A percentile compares a stretch with the other conserved stretches of the same genome.
Conservation (phyloP, 306 rosid species). For the Gynostemma pentaphyllum region DNA sequence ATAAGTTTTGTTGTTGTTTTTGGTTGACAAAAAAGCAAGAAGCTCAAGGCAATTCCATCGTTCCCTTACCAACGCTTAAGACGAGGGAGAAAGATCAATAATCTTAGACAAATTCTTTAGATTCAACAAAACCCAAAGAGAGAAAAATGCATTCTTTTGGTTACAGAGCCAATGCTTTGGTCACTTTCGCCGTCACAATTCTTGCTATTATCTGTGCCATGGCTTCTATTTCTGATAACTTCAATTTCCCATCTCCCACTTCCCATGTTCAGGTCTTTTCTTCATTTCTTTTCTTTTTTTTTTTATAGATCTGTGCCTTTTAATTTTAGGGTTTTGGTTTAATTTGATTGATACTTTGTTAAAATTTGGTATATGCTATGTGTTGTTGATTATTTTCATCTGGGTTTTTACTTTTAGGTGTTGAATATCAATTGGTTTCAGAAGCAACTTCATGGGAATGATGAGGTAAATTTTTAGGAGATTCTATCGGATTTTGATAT, state of each 20-base stretch:
- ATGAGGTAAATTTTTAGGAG: conserved; percentile 35
- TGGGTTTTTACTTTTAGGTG: conserved; percentile 29
- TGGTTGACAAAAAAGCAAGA: too few species aligned
- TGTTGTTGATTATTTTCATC: not conserved
- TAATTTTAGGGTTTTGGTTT: not conserved
- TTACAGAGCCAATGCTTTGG: conserved; percentile 47
- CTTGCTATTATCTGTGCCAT: conserved; percentile 53
- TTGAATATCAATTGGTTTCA: conserved; percentile 53
- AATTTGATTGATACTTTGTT: not conserved
- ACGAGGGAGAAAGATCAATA: not conserved
- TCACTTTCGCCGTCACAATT: conserved; percentile 46
- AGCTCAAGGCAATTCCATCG: too few species aligned
- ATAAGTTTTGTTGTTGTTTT: too few species aligned
- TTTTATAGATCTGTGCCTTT: conserved; percentile 13
- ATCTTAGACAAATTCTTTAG: not conserved
- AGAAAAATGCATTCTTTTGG: conserved; percentile 57
- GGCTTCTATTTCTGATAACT: conserved; percentile 50
- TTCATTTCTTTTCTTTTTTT: not conserved
- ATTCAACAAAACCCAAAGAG: not conserved
- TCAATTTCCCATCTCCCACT: conserved; percentile 43
- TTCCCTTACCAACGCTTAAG: too few species aligned
- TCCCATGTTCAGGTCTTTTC: conserved; percentile 40
- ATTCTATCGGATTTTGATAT: not conserved
- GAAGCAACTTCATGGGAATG: conserved; percentile 66
- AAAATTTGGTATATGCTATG: not conserved